Base-by-base conservation (phyloP, 139 green algal species). In the Chlamydomonas incerta region DNA sequence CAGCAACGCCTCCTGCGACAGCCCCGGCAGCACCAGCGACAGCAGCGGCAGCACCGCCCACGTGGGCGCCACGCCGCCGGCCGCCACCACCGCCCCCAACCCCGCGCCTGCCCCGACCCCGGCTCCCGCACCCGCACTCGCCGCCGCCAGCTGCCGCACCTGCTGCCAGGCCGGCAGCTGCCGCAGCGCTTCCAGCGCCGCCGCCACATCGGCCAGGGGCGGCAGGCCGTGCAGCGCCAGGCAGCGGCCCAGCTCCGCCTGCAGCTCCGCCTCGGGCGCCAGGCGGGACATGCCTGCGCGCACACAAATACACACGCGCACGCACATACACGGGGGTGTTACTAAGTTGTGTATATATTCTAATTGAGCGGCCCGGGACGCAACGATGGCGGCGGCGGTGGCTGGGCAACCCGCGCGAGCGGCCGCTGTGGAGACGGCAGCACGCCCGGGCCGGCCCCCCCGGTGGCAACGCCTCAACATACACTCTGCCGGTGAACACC, bases 41-140 rank as follows among this genome's bases (percentile, higher is more conserved):
- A 85, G 79, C 79, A 85, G 67, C 79, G 79, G 79, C 79, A 85
- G 31, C 79, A 85, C n/a, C 63, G 66, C 79, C 79, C 65, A 75
- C 24, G 66, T 76, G 0, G 23, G 33, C 2, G 8, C n/a, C 66
- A 83, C 62, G 18, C 35, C 46, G 69, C 35, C 26, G 8, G 18
- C 73, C 8, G 31, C 31, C 35, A 6, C 35, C 26, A 1, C 35
- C 23, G 35, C 29, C 15, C 41, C 63, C 13, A 14, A 24, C 34
- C 20, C 37, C 24, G 58, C 58, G 21, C 58, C 58, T 66, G 26
- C 28, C 28, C 62, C 62, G 24, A 18, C 26, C 14, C 21, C 62
- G 5, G 62, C 62, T 34, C n/a, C 35, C 35, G 37, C 33, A 1
- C 52, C 35, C 4, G 55, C 58, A 29, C 62, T 29, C 33, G 15